These are phyloP conservation scores for Panicum hallii DNA, from an alignment of 202 grass and related monocot genomes.

Conservation along the genomic window DNA sequence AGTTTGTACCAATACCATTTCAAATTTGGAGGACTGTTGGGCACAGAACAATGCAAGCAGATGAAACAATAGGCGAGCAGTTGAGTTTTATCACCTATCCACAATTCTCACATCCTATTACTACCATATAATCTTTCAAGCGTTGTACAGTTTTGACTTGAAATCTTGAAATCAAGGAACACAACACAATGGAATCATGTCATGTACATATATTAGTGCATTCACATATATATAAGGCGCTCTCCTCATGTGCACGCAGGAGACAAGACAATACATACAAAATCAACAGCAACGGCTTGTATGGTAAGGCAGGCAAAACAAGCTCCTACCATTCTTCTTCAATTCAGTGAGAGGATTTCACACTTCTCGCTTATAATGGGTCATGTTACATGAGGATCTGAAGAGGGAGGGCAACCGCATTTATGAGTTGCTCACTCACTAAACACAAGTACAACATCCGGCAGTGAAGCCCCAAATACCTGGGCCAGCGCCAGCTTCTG, in stretches of 20 bases:
- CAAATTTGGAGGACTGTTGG: too few species aligned
- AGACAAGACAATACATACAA: neutral
- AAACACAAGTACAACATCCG: conserved; percentile 42
- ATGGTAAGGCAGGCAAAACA: neutral
- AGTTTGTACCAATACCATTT: too few species aligned
- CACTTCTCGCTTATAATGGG: neutral
- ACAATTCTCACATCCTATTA: neutral
- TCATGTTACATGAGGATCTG: conserved; percentile 12
- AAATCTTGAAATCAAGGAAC: conserved; percentile 21
- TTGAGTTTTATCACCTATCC: too few species aligned
- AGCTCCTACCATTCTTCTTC: conserved; percentile 8
- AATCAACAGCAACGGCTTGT: neutral
- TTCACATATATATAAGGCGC: neutral
- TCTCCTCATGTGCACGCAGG: neutral
- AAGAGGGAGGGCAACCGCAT: neutral
- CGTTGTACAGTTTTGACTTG: neutral
- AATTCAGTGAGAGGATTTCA: neutral
- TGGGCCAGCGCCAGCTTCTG: conserved; percentile 69
- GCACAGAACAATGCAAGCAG: too few species aligned
- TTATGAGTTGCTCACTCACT: conserved; percentile 12
- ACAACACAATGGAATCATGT: neutral
- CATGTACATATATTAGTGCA: conserved; percentile 1
- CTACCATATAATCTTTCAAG: neutral
- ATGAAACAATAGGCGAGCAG: too few species aligned
- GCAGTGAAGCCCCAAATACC: conserved; percentile 80